Percentiles rank a stretch among this genome's conserved stretches.
phyloP scores from a whole-genome alignment of 1,284 basidiomycete species.

The Cryptococcus sp. region DNA sequence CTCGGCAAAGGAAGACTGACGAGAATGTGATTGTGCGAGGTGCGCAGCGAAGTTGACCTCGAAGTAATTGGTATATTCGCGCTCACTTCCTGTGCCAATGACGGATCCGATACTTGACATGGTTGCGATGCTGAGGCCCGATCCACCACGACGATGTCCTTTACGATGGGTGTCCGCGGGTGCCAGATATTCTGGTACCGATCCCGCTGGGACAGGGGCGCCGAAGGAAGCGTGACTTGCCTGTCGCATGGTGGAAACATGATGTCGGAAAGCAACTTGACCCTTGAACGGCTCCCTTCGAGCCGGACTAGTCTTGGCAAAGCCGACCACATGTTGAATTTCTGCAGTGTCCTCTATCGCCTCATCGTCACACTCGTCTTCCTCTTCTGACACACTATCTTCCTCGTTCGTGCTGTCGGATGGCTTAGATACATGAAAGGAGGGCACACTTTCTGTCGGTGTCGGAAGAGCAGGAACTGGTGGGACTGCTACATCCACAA shows the following conservation, averaged over 20 bases:
- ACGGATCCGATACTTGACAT: conserved; percentile 76
- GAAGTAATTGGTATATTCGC: conserved; percentile 73
- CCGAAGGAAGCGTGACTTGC: conserved; percentile 14
- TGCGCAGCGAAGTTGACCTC: conserved; percentile 54
- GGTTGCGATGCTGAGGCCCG: conserved; percentile 72
- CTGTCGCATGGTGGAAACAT: conserved; percentile 22
- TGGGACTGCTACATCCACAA: conserved; percentile 9
- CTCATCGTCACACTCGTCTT: conserved; percentile 14
- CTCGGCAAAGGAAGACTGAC: conserved; percentile 8
- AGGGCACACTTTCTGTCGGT: conserved; percentile 8
- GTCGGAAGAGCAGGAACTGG: conserved; percentile 13
- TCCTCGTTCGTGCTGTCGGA: conserved; percentile 14
- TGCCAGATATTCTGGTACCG: conserved; percentile 1
- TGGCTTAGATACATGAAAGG: conserved; percentile 18
- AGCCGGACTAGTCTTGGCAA: conserved; percentile 21
- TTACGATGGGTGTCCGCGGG: conserved; percentile 23
- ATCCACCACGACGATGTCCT: conserved; percentile 59
- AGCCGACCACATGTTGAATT: conserved; percentile 17
- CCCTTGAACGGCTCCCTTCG: conserved; percentile 39
- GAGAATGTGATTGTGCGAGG: conserved; percentile 4
- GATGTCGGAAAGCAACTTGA: conserved; percentile 41
- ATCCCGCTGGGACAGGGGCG: conserved; percentile 5
- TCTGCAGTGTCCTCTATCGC: conserved; percentile 12
- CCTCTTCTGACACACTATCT: conserved; percentile 9
- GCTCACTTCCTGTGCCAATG: conserved; percentile 62